These are phyloP conservation scores for Ascochyta viciae-villosae DNA, from an alignment of 2,329 filamentous ascomycete species.

Conservation along the genomic window DNA sequence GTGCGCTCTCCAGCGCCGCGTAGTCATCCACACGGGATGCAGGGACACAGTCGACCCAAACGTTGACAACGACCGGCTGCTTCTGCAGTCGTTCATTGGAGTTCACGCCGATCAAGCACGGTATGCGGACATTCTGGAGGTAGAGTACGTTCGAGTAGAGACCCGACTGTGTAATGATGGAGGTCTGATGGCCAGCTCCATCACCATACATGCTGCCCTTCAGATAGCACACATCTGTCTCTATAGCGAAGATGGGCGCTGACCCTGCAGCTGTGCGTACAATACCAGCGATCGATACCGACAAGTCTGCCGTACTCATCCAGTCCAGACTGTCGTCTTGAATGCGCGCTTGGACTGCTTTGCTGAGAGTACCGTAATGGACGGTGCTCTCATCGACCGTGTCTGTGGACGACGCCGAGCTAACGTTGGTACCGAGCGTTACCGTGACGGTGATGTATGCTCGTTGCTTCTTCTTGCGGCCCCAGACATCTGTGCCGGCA, in stretches of 20 bases:
- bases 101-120: constrained; percentile 76
- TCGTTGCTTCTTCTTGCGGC: constrained; percentile 68
- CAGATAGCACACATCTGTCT: constrained; percentile 64
- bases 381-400: constrained; percentile 72
- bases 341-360: constrained; percentile 64
- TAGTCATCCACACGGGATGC: constrained; percentile 58
- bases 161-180: constrained; percentile 31
- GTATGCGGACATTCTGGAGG: constrained; percentile 66
- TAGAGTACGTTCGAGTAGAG: constrained; percentile 50
- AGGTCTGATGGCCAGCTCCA: constrained; percentile 60
- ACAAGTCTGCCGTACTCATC: constrained; percentile 35
- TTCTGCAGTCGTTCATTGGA: constrained; percentile 69
- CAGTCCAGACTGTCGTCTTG: constrained; percentile 33
- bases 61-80: constrained; percentile 70
- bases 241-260: constrained; percentile 49
- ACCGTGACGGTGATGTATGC: constrained; percentile 67
- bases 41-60: constrained; percentile 65
- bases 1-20: constrained; percentile 62
- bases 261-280: constrained; percentile 36
- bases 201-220: constrained; percentile 73
- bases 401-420: constrained; percentile 65
- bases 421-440: constrained; percentile 63
- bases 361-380: constrained; percentile 76
- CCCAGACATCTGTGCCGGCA: constrained; percentile 73
- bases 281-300: constrained; percentile 20